Percentiles rank a stretch among this genome's conserved stretches.
Evolutionary conservation across 2,329 filamentous ascomycete genomes (phyloP).

Genomic region (Monilinia fructigena): DNA sequence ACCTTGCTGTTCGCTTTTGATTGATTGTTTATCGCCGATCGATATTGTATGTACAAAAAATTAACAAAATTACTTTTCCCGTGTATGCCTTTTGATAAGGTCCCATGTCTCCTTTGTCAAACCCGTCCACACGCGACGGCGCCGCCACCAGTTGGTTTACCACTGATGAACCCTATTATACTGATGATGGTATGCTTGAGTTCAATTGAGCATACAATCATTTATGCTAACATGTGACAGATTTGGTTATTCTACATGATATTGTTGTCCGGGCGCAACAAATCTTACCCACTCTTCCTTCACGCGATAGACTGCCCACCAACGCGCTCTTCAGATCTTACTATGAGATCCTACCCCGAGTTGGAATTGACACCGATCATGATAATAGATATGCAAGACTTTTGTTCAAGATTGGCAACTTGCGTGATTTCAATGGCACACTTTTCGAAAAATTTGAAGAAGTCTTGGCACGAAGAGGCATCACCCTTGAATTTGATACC

Average conservation of each 20-base stretch:
- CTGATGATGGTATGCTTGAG: slow-evolving; percentile 55
- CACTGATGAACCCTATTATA: slow-evolving; percentile 50
- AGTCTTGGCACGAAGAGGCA: slow-evolving; percentile 67
- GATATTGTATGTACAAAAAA: slow-evolving; percentile 38
- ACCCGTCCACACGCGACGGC: slow-evolving; percentile 28
- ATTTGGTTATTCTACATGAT: slow-evolving; percentile 74
- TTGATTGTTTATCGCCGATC: slow-evolving; percentile 30
- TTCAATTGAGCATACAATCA: slow-evolving; percentile 13
- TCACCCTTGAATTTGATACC: slow-evolving; percentile 63
- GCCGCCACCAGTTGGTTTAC: slow-evolving; percentile 22
- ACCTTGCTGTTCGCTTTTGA: slow-evolving; percentile 16
- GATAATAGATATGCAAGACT: slow-evolving; percentile 76
- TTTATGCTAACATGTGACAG: slow-evolving; percentile 45
- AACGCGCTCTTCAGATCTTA: slow-evolving; percentile 80
- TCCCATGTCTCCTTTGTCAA: slow-evolving; percentile 48
- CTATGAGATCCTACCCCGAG: slow-evolving; percentile 68
- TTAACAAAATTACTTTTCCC: slow-evolving; percentile 21
- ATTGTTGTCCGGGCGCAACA: slow-evolving; percentile 72
- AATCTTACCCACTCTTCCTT: slow-evolving; percentile 55
- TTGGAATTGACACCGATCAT: slow-evolving; percentile 69
- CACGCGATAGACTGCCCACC: slow-evolving; percentile 65
- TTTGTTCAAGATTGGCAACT: slow-evolving; percentile 73
- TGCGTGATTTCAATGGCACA: slow-evolving; percentile 51
- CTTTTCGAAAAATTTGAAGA: slow-evolving; percentile 69
- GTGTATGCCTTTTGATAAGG: slow-evolving; percentile 25